These are phyloP conservation scores for Emmonsiellopsis sp. DNA, from an alignment of 2,329 filamentous ascomycete species.

Conservation along the genomic window DNA sequence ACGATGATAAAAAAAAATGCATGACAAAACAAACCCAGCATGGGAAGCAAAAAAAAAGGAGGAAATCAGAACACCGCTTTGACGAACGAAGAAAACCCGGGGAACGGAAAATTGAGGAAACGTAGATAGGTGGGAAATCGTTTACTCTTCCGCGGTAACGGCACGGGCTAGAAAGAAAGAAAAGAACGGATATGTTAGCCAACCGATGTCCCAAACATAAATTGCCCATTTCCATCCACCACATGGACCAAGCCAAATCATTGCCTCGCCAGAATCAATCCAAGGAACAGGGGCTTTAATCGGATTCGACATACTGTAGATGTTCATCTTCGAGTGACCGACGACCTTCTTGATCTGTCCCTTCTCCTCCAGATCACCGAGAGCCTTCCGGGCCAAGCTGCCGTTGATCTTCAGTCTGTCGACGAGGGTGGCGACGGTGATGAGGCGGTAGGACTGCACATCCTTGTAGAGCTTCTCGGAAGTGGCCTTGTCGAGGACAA, in stretches of 20 bases:
- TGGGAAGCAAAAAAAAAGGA: conserved; percentile 13
- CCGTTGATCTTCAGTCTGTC: conserved; percentile 99
- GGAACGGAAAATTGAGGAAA: conserved; percentile 20
- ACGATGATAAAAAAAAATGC: background rate
- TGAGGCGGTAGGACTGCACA: conserved; percentile 99
- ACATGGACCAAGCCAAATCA: too few species aligned
- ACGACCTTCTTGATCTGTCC: conserved; percentile 98
- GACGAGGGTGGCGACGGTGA: conserved; percentile 97
- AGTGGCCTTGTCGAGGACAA: conserved; percentile 96
- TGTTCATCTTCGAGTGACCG: conserved; percentile 92
- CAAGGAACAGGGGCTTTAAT: background rate
- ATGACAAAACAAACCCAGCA: background rate
- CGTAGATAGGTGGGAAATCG: conserved; percentile 18
- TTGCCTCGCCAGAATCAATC: background rate
- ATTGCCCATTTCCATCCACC: too few species aligned
- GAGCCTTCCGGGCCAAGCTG: conserved; percentile 81
- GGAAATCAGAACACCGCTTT: conserved; percentile 17
- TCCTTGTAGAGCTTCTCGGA: conserved; percentile 99
- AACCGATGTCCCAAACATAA: too few species aligned
- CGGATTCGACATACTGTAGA: conserved; percentile 69
- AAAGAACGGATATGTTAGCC: conserved; percentile 1
- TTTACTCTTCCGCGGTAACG: conserved; percentile 36
- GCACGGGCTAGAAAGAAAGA: conserved; percentile 27
- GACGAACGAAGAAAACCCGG: conserved; percentile 13
- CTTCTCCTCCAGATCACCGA: conserved; percentile 93